These are phyloP conservation scores for Brassica cretica DNA, from an alignment of 345 rosid species.

Conservation along the genomic window DNA sequence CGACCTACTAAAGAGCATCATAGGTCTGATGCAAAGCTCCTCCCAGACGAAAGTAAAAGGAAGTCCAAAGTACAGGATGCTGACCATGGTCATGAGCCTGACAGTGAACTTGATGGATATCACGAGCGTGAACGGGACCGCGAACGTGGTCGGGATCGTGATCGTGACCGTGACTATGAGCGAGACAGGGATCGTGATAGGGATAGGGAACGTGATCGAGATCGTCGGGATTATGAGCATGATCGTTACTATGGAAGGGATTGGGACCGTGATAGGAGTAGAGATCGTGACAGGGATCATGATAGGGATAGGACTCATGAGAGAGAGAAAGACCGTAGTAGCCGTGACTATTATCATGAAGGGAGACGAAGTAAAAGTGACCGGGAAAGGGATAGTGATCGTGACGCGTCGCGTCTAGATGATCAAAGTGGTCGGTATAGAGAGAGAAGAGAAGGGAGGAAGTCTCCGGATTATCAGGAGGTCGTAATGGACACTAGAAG, in stretches of 20 bases:
- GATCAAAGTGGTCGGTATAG: constrained; percentile 57
- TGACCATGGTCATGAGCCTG: constrained; percentile 47
- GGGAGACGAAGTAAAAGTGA: constrained; percentile 43
- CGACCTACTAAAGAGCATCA: constrained; percentile 53
- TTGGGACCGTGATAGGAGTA: constrained; percentile 39
- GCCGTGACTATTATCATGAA: constrained; percentile 46
- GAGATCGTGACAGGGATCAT: constrained; percentile 45
- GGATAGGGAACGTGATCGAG: constrained; percentile 40
- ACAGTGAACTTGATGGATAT: constrained; percentile 43
- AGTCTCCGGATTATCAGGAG: constrained; percentile 66
- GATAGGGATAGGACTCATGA: constrained; percentile 46
- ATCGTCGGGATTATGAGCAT: constrained; percentile 40
- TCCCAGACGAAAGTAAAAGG: constrained; percentile 61
- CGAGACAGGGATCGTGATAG: constrained; percentile 39
- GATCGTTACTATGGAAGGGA: constrained; percentile 41
- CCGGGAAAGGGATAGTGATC: constrained; percentile 47
- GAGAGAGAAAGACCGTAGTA: constrained; percentile 46
- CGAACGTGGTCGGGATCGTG: constrained; percentile 42
- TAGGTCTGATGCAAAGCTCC: constrained; percentile 60
- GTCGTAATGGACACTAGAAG: constrained; percentile 48
- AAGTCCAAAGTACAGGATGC: constrained; percentile 59
- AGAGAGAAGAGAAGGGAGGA: constrained; percentile 65
- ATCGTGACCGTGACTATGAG: constrained; percentile 43
- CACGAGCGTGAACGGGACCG: constrained; percentile 30
- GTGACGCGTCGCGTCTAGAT: constrained; percentile 47